These are phyloP conservation scores for Colletotrichum musicola DNA, from an alignment of 2,329 filamentous ascomycete genomes.

Conservation along the genomic window DNA sequence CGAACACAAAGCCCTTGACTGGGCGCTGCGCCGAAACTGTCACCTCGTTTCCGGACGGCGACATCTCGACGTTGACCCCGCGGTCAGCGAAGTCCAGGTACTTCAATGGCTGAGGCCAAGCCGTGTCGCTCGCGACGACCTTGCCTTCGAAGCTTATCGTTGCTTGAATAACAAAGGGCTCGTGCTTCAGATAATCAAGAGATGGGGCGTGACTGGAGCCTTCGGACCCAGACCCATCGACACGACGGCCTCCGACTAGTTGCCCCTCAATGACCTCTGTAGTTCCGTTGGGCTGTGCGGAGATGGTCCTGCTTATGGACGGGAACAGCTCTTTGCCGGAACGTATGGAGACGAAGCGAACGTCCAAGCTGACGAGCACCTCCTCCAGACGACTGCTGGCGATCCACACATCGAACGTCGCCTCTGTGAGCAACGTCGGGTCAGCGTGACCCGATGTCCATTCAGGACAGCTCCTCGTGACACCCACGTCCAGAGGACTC, in stretches of 20 bases:
- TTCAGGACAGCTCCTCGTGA: slow-evolving; percentile 58
- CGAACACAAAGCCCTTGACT: background rate
- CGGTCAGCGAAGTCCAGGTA: slow-evolving; percentile 64
- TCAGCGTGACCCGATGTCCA: slow-evolving; percentile 60
- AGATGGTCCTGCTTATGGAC: background rate
- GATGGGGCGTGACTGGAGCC: too few relatives aligned
- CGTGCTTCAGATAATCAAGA: background rate
- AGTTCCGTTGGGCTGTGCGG: background rate
- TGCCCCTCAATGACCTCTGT: background rate
- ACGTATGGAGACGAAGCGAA: background rate
- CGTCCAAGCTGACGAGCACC: slow-evolving; percentile 43
- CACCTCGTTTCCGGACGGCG: background rate
- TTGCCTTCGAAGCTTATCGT: slow-evolving; percentile 53
- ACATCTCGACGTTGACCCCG: slow-evolving; percentile 48
- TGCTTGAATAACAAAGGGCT: slow-evolving; percentile 44
- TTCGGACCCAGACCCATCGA: background rate
- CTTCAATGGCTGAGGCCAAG: slow-evolving; percentile 74
- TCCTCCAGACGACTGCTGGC: slow-evolving; percentile 47
- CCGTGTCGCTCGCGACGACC: slow-evolving; percentile 62
- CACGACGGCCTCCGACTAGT: background rate
- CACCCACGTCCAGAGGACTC: slow-evolving; percentile 69
- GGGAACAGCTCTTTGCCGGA: background rate
- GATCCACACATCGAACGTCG: slow-evolving; percentile 59
- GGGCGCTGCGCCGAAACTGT: background rate
- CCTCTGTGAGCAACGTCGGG: slow-evolving; percentile 51